Evolutionary conservation across 2,329 filamentous ascomycete species (phyloP).

Genomic region (Apiospora kogelbergensis): DNA sequence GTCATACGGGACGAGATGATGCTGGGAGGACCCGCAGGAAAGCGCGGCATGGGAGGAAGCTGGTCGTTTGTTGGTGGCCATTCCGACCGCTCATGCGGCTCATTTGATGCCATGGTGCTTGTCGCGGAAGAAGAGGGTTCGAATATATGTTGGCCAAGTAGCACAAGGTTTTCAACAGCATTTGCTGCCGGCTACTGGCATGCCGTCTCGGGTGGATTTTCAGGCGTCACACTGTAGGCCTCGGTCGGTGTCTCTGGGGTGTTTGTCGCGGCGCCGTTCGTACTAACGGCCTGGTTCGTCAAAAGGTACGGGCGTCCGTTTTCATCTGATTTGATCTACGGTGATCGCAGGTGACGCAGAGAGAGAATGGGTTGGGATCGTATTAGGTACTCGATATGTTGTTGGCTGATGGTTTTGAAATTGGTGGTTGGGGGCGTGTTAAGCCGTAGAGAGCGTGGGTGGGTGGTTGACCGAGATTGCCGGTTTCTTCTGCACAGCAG

Average conservation of each 20-base stretch:
- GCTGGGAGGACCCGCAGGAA: constrained; percentile 55
- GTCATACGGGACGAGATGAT: constrained; percentile 74
- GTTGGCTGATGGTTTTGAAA: neutral
- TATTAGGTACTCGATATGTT: neutral
- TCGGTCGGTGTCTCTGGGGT: neutral
- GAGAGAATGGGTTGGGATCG: neutral
- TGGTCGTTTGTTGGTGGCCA: constrained; percentile 37
- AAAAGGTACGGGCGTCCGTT: neutral
- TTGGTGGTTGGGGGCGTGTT: constrained; percentile 1
- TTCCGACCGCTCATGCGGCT: neutral
- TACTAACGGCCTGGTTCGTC: neutral
- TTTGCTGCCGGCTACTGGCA: neutral
- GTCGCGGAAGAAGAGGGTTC: neutral
- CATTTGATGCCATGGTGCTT: constrained; percentile 5
- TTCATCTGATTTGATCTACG: neutral
- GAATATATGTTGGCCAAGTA: neutral
- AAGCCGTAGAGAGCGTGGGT: neutral
- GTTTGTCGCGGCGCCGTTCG: neutral
- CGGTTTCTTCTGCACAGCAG: neutral
- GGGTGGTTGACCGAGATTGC: neutral
- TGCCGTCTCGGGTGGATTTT: neutral
- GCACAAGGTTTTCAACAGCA: neutral
- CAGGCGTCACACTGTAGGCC: neutral
- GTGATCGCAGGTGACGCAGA: neutral
- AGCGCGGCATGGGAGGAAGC: constrained; percentile 38